Conservation (phyloP, 805 yeast species). For the Zygosaccharomyces lentus region DNA sequence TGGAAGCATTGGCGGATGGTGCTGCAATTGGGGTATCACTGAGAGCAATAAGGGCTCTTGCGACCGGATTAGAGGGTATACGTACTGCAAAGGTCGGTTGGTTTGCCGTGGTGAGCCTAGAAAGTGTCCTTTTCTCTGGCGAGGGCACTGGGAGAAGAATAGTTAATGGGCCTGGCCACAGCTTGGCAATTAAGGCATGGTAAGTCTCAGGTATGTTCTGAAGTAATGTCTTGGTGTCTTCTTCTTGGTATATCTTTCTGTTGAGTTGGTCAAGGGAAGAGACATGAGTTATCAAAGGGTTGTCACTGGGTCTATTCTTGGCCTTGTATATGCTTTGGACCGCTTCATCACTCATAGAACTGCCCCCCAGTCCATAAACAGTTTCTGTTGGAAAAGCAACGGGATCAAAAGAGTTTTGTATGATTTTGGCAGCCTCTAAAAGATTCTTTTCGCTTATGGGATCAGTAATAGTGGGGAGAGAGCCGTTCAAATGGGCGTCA, state of each 20-base stretch:
- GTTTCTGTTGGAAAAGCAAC: conserved; percentile 98
- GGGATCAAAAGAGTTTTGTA: conserved; percentile 49
- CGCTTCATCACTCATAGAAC: conserved; percentile 67
- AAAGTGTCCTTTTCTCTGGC: conserved; percentile 45
- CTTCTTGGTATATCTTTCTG: conserved; percentile 47
- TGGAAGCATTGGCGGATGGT: conserved; percentile 95
- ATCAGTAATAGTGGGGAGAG: conserved; percentile 47
- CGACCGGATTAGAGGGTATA: conserved; percentile 81
- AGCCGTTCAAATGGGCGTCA: conserved; percentile 36
- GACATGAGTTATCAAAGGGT: conserved; percentile 88
- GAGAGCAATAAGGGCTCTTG: conserved; percentile 80
- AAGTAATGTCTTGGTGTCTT: conserved; percentile 3
- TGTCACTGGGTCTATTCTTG: conserved; percentile 91
- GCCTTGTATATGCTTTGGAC: conserved; percentile 78
- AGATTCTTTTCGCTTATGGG: conserved; percentile 49
- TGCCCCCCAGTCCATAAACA: conserved; percentile 93
- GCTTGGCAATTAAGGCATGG: conserved; percentile 53
- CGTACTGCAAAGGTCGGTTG: conserved; percentile 91
- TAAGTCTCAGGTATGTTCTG: conserved; percentile 63
- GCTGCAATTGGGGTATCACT: conserved; percentile 93
- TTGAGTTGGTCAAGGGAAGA: conserved; percentile 71
- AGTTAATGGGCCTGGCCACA: conserved; percentile 97
- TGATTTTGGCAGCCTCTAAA: conserved; percentile 52
- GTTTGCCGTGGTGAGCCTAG: conserved; percentile 74
- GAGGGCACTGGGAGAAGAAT: conserved; percentile 64